A percentile compares a stretch with the other conserved stretches of the same genome.
These are phyloP conservation scores for Neurospora hispaniola DNA, from an alignment of 495 filamentous ascomycete genomes.

Conservation along the genomic window DNA sequence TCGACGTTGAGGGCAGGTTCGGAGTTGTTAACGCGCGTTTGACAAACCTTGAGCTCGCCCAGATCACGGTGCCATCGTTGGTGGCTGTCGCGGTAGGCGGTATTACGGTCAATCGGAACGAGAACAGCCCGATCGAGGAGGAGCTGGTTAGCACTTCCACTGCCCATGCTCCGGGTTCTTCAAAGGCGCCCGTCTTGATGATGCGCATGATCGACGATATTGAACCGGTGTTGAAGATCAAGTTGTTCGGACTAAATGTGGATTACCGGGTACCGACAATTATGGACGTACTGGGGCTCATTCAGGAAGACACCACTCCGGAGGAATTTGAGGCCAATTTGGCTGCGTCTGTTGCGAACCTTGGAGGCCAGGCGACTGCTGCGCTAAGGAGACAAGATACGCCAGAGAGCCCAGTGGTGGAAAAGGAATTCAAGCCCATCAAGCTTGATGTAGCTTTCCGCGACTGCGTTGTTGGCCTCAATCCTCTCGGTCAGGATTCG, in stretches of 20 bases:
- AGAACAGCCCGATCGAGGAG: slow-evolving; percentile 47
- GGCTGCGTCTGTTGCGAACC: slow-evolving; percentile 65
- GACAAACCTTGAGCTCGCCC: slow-evolving; percentile 58
- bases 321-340: slow-evolving; percentile 68
- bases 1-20: slow-evolving; percentile 52
- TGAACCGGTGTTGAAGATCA: slow-evolving; percentile 80
- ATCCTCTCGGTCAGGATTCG: slow-evolving; percentile 63
- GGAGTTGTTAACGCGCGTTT: slow-evolving; percentile 50
- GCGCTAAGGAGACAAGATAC: slow-evolving; percentile 25
- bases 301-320: slow-evolving; percentile 48
- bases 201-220: slow-evolving; percentile 87
- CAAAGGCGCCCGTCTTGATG: slow-evolving; percentile 39
- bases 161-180: slow-evolving; percentile 23
- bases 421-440: slow-evolving; percentile 31
- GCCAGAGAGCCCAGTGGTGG: background rate
- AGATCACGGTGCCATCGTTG: slow-evolving; percentile 76
- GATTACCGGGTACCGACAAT: slow-evolving; percentile 81
- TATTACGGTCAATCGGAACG: slow-evolving; percentile 50
- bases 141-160: slow-evolving; percentile 44
- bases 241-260: slow-evolving; percentile 64
- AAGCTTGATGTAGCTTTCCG: slow-evolving; percentile 63
- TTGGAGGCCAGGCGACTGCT: slow-evolving; percentile 49
- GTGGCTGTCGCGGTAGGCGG: slow-evolving; percentile 60
- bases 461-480: slow-evolving; percentile 77
- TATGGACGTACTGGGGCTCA: slow-evolving; percentile 63